These are phyloP conservation scores for Bruguiera gymnorhiza DNA, from an alignment of 345 rosid species.

Conservation along the genomic window DNA sequence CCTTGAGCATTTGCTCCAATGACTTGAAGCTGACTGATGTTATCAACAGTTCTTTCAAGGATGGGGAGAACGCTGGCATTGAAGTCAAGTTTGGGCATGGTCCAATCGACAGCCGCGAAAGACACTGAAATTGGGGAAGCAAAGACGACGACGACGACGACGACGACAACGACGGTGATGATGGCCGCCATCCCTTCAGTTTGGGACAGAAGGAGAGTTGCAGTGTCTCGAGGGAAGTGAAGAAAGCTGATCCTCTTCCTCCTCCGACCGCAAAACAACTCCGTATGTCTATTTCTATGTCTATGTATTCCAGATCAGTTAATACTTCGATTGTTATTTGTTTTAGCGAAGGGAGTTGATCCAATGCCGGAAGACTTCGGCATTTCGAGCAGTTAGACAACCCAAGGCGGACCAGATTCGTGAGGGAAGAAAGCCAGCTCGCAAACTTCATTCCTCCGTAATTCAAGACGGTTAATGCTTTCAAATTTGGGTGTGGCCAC, in stretches of 20 bases:
- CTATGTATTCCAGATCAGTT: no score
- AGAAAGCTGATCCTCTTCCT: no score
- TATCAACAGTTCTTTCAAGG: not conserved
- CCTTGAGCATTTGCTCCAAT: no score
- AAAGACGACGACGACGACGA: no score
- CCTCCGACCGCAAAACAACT: no score
- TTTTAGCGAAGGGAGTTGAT: conserved; percentile 13
- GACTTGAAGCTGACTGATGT: no score
- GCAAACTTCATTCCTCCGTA: conserved; percentile 12
- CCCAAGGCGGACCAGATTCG: not conserved
- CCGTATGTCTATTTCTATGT: no score
- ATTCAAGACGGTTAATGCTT: conserved; percentile 3
- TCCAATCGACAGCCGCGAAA: not conserved
- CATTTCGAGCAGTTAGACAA: conserved; percentile 1
- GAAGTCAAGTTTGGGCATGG: conserved; percentile 6
- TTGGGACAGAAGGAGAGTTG: not conserved
- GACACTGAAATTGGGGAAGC: not conserved
- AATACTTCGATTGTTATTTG: not conserved
- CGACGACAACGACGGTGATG: no score
- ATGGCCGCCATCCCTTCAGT: conserved; percentile 13
- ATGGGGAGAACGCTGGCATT: conserved; percentile 14
- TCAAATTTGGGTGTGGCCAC: conserved; percentile 16
- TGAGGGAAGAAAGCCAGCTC: conserved; percentile 9
- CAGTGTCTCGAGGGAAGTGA: no score
- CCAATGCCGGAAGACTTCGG: conserved; percentile 5